These are phyloP conservation scores for Chrysanthemum seticuspe DNA, from an alignment of 129 eudicot genomes.

Conservation along the genomic window DNA sequence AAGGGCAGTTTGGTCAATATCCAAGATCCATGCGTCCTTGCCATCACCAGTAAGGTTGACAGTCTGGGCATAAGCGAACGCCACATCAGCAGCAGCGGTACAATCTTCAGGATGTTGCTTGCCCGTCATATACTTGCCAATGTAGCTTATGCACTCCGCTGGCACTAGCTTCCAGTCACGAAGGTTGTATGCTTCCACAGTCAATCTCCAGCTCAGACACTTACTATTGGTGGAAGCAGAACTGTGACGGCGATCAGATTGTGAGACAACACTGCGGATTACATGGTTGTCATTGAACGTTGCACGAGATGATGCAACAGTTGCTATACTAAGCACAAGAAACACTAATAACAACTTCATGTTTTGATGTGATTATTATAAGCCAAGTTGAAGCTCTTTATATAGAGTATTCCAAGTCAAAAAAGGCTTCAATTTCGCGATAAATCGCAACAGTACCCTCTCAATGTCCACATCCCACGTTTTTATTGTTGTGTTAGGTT, in stretches of 20 bases:
- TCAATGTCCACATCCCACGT: background rate
- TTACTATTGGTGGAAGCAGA: background rate
- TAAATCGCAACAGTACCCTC: conserved; percentile 5
- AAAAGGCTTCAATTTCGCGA: background rate
- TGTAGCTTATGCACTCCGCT: conserved; percentile 35
- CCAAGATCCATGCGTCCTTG: conserved; percentile 41
- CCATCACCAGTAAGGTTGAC: conserved; percentile 32
- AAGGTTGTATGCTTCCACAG: conserved; percentile 52
- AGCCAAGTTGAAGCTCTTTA: background rate
- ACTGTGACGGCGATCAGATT: background rate
- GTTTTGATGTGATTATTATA: background rate
- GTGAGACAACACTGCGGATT: conserved; percentile 11
- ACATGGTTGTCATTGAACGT: conserved; percentile 2
- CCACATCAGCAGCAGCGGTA: conserved; percentile 32
- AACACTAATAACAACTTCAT: conserved; percentile 15
- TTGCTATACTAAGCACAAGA: conserved; percentile 22
- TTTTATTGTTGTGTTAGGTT: background rate
- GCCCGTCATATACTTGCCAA: conserved; percentile 50
- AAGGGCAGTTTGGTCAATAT: conserved; percentile 40
- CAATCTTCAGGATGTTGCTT: conserved; percentile 44
- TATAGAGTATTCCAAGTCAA: background rate
- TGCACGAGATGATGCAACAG: conserved; percentile 8
- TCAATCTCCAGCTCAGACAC: conserved; percentile 63
- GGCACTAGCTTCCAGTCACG: conserved; percentile 45
- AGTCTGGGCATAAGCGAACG: conserved; percentile 38